phyloP scores from a whole-genome alignment of 805 yeast species.

The Saccharomycopsis sp. region DNA sequence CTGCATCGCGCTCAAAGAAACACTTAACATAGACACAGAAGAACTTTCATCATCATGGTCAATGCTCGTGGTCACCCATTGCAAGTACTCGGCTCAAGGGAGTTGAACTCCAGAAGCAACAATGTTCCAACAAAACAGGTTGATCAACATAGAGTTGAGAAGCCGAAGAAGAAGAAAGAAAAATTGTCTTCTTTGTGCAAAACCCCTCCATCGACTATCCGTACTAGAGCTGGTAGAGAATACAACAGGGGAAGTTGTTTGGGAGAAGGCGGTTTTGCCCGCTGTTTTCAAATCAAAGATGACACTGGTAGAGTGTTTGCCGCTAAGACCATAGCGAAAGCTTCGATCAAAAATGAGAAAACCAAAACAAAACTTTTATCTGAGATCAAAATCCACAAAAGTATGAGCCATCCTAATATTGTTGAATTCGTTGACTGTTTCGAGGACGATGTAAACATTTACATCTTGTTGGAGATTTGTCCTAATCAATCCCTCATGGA shows the following conservation, averaged over 20 bases:
- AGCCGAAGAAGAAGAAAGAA: conserved; percentile 68
- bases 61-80: conserved; percentile 32
- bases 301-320: conserved; percentile 81
- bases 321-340: conserved; percentile 93
- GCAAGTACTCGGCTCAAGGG: conserved; percentile 31
- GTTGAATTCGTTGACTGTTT: conserved; percentile 94
- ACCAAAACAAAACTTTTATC: conserved; percentile 76
- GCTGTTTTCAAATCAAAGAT: conserved; percentile 95
- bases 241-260: conserved; percentile 83
- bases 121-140: conserved; percentile 13
- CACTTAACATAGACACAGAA: too few species aligned
- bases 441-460: conserved; percentile 92
- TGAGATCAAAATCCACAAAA: conserved; percentile 91
- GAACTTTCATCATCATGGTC: too few species aligned
- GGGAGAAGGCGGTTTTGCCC: conserved; percentile 98
- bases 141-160: conserved; percentile 26
- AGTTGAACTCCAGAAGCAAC: conserved; percentile 27
- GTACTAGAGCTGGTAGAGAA: conserved; percentile 79
- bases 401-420: conserved; percentile 79
- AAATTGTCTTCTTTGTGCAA: conserved; percentile 85
- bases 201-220: conserved; percentile 91
- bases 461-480: conserved; percentile 88
- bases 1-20: too few species aligned
- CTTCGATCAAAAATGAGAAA: conserved; percentile 83
- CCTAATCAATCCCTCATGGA: conserved; percentile 94